Base-by-base conservation (phyloP, 1,139 yeast genomes). In the Yamadazyma atlantica region DNA sequence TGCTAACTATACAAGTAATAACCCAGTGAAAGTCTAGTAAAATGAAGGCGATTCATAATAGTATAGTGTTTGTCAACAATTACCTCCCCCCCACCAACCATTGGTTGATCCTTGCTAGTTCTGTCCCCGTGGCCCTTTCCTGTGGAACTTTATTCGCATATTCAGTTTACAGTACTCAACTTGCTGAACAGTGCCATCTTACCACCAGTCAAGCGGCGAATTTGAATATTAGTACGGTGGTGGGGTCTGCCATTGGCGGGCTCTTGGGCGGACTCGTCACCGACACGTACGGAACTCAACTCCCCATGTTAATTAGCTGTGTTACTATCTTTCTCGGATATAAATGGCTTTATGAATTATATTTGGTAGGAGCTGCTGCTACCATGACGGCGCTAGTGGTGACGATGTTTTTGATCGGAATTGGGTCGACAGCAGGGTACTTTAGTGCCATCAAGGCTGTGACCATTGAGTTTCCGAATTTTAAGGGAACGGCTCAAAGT, bases 401-500 rank as follows among this genome's bases (percentile, higher is more conserved):
- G 15, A 55, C 69, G 2, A 63, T 64, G 68, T 53, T 62, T 32
- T 44, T 59, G 13, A 48, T 62, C 18, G 69, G 69, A 4, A 45
- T 61, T 26, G 69, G 69, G 0, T 58, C 68, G 1, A 60, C 61
- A 0, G 45, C 64, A 2, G 66, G 66, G 4, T 64, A 64, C 39
- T 64, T 64, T 37, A 60, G 66, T 37, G 54, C 66, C 13, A 52
- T 64, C 11, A 64, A 64, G 40, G 69, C 69, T 1, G 66, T 64
- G 4, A 55, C 67, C 0, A 44, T 63, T 4, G 57, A 53, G 39
- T 64, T 64, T 36, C 68, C 68, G 7, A 51, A 54, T 21, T 55
- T 39, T 35, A 62, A 60, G 39, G 66, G 65, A 14, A 50, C 66
- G 0, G 69, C 69, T 8, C 69, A 63, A 43, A 60, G 66, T 42